Conservation (phyloP, 306 rosid species). For the Adenanthera pavonina region DNA sequence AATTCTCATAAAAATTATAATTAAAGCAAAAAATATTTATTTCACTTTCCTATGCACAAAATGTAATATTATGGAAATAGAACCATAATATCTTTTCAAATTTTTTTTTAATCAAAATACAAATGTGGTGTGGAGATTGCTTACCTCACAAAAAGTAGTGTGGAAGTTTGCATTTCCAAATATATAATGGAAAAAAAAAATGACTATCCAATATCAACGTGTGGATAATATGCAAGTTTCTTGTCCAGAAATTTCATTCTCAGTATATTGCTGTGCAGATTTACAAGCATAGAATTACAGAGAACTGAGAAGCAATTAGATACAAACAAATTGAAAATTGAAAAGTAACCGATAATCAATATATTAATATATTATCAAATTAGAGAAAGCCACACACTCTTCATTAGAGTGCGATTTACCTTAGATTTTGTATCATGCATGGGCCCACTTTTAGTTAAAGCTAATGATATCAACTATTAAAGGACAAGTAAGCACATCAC, state of each 20-base stretch:
- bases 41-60: not conserved
- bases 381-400: no score
- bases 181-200: no score
- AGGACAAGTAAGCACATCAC: not conserved
- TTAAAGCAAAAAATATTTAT: no score
- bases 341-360: no score
- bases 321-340: not conserved
- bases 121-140: not conserved
- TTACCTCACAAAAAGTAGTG: not conserved
- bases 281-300: not conserved
- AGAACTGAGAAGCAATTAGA: not conserved
- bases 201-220: not conserved
- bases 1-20: no score
- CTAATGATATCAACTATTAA: not conserved
- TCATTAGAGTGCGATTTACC: no score
- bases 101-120: not conserved
- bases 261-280: not conserved
- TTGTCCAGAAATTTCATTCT: not conserved
- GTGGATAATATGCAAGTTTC: not conserved
- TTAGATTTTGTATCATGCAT: no score
- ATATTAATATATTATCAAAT: no score
- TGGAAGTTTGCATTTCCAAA: not conserved
- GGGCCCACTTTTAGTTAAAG: not conserved
- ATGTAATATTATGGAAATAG: no score
- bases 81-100: not conserved